Evolutionary conservation across 1,284 basidiomycete genomes (phyloP).

Genomic region (Trichosporon coremiiforme): DNA sequence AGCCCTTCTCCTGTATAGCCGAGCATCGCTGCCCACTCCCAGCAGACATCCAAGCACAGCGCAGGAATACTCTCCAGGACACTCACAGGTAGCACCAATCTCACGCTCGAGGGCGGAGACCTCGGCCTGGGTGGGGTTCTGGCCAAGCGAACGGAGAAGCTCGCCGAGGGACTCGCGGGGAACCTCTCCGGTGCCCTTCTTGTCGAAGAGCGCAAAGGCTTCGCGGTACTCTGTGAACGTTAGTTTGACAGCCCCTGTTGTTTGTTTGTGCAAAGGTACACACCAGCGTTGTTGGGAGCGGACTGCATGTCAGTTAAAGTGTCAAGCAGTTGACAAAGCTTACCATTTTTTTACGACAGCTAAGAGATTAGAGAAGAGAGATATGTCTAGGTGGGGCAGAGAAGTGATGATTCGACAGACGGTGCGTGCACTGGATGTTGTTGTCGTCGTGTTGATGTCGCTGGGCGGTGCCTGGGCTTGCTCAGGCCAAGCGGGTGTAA

Average conservation of each 20-base stretch:
- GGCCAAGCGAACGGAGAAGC: conserved; percentile 88
- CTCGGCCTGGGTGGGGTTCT: conserved; percentile 98
- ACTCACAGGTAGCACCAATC: conserved; percentile 59
- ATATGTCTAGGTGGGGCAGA: not conserved
- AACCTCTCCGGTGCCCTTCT: conserved; percentile 87
- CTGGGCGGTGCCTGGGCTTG: not conserved
- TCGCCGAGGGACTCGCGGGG: conserved; percentile 90
- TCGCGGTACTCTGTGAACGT: conserved; percentile 78
- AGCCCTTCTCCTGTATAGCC: too few species aligned
- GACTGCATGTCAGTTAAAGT: conserved; percentile 28
- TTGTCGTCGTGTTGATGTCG: conserved; percentile 19
- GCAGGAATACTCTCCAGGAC: too few species aligned
- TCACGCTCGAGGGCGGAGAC: conserved; percentile 76
- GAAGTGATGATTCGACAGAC: not conserved
- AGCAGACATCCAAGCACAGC: too few species aligned
- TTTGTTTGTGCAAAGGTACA: not conserved
- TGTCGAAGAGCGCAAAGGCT: conserved; percentile 97
- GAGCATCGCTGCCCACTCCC: too few species aligned
- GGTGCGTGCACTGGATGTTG: conserved; percentile 18
- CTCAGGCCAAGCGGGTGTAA: not conserved
- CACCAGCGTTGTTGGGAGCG: conserved; percentile 35
- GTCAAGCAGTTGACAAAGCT: not conserved
- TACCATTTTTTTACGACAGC: conserved; percentile 4
- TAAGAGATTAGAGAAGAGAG: not conserved
- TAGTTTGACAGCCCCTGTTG: not conserved